Base-by-base conservation (phyloP, 495 filamentous ascomycete genomes). In the Platismatia glauca region DNA sequence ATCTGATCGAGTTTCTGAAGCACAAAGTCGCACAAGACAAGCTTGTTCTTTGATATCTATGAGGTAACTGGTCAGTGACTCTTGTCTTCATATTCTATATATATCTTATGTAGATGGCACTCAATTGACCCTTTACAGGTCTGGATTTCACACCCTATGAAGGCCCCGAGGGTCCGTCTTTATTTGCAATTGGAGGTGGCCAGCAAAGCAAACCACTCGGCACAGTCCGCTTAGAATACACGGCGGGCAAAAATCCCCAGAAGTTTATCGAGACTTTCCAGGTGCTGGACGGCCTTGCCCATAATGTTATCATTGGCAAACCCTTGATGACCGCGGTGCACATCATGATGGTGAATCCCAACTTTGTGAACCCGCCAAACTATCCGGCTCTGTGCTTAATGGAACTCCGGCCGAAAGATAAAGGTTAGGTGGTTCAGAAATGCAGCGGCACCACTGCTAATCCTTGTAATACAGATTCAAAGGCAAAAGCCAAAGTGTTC, bases 1-100 rank as follows among this genome's bases (percentile, higher is more conserved):
- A 96, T 73, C 76, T 96, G 50, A 92, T 95, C 65, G 89, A 94
- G 66, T 96, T 95, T 78, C 79, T 96, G 48, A 78, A 86, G 71
- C 87, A 91, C 74, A 89, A 95, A 72, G 90, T 95, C 58, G 73
- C 75, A 9, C 83, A 85, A 64, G 90, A 87, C 55, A 85, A 91
- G 46, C 80, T 96, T 52, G 58, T 59, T 41, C n/a, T 33, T 9
- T 27, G 58, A 59, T 48, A 59, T 35, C 12, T 48, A 50, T 24
- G 16, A 48, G 41, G 20, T 59, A 18, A 50, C 58, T 34, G 58
- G 58, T 59, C 0, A 4, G 58, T 13, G 20, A n/a, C 58, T 27
- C 16, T 27, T 24, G 37, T 44, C 20, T 22, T 44, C 41, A 44
- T 1, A n/a, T 5, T 2, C 3, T 34, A 44, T 33, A 20, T 44